Evolutionary conservation across 257 asterid species (phyloP).

Genomic region (Oldenlandia corymbosa): DNA sequence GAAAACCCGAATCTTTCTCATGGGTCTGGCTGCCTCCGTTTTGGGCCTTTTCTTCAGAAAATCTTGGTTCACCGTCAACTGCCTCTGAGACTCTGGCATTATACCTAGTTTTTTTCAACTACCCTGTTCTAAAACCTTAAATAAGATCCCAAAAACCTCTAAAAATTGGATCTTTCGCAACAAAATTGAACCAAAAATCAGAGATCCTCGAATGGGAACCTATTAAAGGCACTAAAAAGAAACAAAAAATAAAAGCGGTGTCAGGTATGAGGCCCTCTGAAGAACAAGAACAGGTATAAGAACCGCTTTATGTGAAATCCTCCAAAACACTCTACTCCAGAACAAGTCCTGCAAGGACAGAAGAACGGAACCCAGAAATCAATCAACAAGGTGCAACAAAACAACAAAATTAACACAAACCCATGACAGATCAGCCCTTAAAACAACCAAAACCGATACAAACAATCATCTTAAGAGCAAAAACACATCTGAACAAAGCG

Average conservation of each 20-base stretch:
- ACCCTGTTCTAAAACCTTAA: slow-evolving; percentile 30
- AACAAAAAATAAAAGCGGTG: not conserved
- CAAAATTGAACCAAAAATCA: slow-evolving; percentile 14
- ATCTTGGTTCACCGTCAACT: slow-evolving; percentile 18
- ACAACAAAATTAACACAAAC: slow-evolving; percentile 5
- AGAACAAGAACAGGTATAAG: slow-evolving; percentile 55
- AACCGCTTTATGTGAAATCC: slow-evolving; percentile 83
- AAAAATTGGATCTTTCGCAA: slow-evolving; percentile 19
- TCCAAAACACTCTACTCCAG: slow-evolving; percentile 90
- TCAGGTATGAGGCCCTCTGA: slow-evolving; percentile 54
- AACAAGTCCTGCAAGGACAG: slow-evolving; percentile 73
- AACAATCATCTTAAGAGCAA: not conserved
- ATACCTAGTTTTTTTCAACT: slow-evolving; percentile 9
- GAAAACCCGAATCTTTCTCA: slow-evolving; percentile 50
- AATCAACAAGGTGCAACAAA: not conserved
- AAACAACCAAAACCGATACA: slow-evolving; percentile 20
- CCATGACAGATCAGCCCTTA: slow-evolving; percentile 31
- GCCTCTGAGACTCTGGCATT: slow-evolving; percentile 44
- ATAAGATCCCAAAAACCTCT: slow-evolving; percentile 27
- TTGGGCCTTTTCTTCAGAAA: slow-evolving; percentile 22
- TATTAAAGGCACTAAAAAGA: not conserved
- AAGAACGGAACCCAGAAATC: slow-evolving; percentile 1
- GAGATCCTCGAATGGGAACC: not conserved
- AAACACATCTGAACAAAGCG: not conserved
- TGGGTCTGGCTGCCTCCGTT: slow-evolving; percentile 18